Percentiles rank a stretch among this genome's conserved stretches.
These are phyloP conservation scores for Sugiyamaella americana DNA, from an alignment of 805 yeast species.

Conservation along the genomic window DNA sequence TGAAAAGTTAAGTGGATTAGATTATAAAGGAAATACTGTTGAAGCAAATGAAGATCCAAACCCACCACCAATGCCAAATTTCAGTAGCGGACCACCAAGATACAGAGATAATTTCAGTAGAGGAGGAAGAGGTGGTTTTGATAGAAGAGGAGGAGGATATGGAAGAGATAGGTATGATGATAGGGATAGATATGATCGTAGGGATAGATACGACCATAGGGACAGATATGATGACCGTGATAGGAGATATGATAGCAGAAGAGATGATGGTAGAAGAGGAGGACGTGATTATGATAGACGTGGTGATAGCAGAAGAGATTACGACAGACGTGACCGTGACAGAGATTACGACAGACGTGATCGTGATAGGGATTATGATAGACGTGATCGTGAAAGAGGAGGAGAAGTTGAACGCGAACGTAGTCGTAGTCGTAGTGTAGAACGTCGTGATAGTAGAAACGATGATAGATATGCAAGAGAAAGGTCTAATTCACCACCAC, in stretches of 20 bases:
- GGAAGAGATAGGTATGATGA: constrained; percentile 23
- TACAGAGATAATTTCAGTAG: constrained; percentile 18
- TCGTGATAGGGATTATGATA: constrained; percentile 14
- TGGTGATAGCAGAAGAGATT: constrained; percentile 14
- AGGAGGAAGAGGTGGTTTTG: constrained; percentile 34
- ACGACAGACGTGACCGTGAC: constrained; percentile 33
- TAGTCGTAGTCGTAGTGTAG: constrained; percentile 20
- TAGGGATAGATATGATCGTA: constrained; percentile 44
- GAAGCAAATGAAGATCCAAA: constrained; percentile 65
- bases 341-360: constrained; percentile 41
- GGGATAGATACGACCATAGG: constrained; percentile 26
- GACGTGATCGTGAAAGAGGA: constrained; percentile 29
- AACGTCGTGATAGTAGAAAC: constrained; percentile 37
- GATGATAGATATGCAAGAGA: constrained; percentile 29
- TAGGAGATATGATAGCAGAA: constrained; percentile 30
- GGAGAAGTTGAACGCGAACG: constrained; percentile 40
- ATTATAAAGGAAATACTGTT: constrained; percentile 61
- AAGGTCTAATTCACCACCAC: background rate
- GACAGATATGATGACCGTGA: constrained; percentile 41
- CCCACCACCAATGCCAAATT: constrained; percentile 36
- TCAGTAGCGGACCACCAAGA: constrained; percentile 19
- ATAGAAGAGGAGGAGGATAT: constrained; percentile 39
- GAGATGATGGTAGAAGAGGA: constrained; percentile 26
- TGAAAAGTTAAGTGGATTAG: constrained; percentile 62
- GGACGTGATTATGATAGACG: constrained; percentile 46